Evolutionary conservation across 208 protist species (phyloP).

Genomic region (Phytomonas francai): DNA sequence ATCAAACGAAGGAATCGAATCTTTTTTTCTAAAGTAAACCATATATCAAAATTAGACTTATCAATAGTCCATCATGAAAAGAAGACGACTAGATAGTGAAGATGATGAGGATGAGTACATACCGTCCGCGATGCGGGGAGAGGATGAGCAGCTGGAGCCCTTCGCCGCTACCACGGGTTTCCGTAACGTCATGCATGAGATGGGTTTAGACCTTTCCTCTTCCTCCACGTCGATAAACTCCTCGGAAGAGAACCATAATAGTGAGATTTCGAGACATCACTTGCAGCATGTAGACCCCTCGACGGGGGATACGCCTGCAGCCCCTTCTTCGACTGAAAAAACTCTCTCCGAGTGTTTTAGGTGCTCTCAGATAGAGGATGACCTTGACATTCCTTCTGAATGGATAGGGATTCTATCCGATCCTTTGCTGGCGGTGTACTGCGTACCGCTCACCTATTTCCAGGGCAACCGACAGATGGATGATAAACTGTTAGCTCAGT

Average conservation of each 20-base stretch:
- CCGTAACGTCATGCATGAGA: not conserved
- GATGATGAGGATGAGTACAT: constrained; percentile 70
- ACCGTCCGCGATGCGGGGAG: not conserved
- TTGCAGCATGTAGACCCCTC: not conserved
- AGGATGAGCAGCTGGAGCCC: not conserved
- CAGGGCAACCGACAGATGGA: constrained; percentile 19
- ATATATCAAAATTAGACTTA: not conserved
- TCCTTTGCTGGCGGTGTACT: constrained; percentile 41
- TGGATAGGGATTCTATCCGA: constrained; percentile 52
- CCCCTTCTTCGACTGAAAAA: not conserved
- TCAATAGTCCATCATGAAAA: constrained; percentile 29
- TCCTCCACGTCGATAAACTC: not conserved
- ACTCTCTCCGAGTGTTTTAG: not conserved
- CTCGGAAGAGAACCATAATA: not conserved
- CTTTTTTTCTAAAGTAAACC: not conserved
- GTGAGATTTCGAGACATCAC: not conserved
- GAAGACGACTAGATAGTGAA: constrained; percentile 63
- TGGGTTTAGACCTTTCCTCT: not conserved
- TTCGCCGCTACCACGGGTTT: constrained; percentile 1
- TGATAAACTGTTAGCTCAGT: constrained; percentile 69
- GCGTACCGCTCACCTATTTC: constrained; percentile 36
- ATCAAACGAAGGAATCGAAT: not conserved
- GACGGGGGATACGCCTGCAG: not conserved
- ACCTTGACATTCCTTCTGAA: constrained; percentile 49
- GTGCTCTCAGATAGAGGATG: constrained; percentile 18